Evolutionary conservation across 441 rosid species (phyloP).

Genomic region (Mallotus repandus): DNA sequence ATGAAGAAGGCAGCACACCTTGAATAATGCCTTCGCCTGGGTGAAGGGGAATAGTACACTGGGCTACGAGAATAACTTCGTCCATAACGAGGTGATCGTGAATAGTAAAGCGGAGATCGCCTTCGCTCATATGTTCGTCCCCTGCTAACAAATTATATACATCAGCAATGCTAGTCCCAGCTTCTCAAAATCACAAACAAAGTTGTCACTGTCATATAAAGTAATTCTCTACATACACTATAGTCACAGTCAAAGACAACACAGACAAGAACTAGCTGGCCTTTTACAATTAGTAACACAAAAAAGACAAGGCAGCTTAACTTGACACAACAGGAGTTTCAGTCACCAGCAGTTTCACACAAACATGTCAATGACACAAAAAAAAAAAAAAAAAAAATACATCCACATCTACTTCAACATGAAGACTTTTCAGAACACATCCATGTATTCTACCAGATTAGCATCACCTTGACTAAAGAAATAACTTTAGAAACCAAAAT

Average conservation of each 20-base stretch:
- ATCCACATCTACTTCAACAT: too few relatives aligned
- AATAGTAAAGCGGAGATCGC: constrained; percentile 39
- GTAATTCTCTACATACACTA: background rate
- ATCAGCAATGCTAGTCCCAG: background rate
- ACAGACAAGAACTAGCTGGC: background rate
- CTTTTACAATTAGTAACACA: background rate
- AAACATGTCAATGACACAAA: background rate
- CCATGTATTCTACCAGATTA: too few relatives aligned
- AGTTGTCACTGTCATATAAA: background rate
- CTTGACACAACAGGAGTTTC: constrained; percentile 1
- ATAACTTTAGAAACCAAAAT: too few relatives aligned
- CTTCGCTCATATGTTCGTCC: constrained; percentile 36
- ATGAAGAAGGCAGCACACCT: constrained; percentile 30
- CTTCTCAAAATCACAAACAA: background rate
- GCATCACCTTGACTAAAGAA: too few relatives aligned
- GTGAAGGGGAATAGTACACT: constrained; percentile 45
- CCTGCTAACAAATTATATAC: constrained; percentile 26
- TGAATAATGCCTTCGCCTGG: constrained; percentile 43
- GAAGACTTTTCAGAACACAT: too few relatives aligned
- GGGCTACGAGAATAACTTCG: constrained; percentile 56
- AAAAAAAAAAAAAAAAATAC: too few relatives aligned
- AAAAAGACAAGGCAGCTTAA: background rate
- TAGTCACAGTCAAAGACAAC: background rate
- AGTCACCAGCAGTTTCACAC: background rate
- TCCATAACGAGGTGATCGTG: constrained; percentile 48